Evolutionary conservation across 768 basidiomycete genomes (phyloP).

Genomic region (Nidula microcarpa): DNA sequence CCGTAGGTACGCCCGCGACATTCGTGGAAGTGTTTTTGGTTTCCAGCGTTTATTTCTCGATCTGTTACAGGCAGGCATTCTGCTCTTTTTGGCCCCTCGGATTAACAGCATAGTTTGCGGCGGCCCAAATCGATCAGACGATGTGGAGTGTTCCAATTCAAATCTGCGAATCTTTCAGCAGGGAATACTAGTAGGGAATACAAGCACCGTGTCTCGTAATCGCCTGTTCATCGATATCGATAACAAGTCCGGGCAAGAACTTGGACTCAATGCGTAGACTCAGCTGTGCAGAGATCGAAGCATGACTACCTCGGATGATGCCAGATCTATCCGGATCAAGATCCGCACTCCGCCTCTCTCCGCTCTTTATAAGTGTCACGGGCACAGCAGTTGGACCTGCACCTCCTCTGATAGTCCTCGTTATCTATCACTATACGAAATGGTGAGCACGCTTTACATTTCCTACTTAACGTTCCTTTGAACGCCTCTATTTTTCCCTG

Average conservation of each 20-base stretch:
- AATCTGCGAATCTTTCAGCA: not conserved
- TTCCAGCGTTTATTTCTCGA: not conserved
- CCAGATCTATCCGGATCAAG: conserved; percentile 63
- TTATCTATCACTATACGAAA: conserved; percentile 14
- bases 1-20: not conserved
- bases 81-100: not conserved
- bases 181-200: not conserved
- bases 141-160: not conserved
- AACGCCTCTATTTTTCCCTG: conserved; percentile 2
- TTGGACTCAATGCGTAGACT: conserved; percentile 1
- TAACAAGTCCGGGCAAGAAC: conserved; percentile 12
- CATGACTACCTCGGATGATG: conserved; percentile 23
- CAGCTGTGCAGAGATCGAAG: conserved; percentile 7
- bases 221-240: conserved; percentile 22
- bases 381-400: conserved; percentile 15
- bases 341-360: conserved; percentile 63
- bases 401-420: conserved; percentile 31
- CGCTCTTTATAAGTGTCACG: conserved; percentile 41
- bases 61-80: not conserved
- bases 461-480: not conserved
- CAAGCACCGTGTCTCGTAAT: conserved; percentile 6
- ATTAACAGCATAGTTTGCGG: not conserved
- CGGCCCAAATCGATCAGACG: not conserved
- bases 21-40: not conserved
- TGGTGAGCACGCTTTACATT: conserved; percentile 25